These are phyloP conservation scores for Solanum hybrid DNA, from an alignment of 305 asterid species.

Conservation along the genomic window DNA sequence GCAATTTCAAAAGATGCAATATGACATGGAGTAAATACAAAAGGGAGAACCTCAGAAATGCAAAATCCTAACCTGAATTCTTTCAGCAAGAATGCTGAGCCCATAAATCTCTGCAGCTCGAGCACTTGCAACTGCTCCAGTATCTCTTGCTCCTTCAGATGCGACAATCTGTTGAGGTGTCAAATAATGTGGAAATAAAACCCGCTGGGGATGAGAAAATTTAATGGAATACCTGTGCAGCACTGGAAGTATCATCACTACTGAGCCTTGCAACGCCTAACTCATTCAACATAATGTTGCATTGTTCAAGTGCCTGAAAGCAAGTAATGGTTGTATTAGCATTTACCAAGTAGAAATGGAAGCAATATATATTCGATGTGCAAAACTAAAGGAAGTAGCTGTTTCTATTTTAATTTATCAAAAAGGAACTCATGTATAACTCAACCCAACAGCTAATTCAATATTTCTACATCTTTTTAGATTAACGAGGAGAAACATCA, in stretches of 20 bases:
- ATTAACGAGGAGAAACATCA: background rate
- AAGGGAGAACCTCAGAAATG: background rate
- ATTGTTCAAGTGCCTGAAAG: conserved; percentile 69
- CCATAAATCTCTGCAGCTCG: conserved; percentile 80
- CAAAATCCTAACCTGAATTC: conserved; percentile 46
- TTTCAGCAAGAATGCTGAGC: conserved; percentile 60
- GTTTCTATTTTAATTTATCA: background rate
- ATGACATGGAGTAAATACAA: background rate
- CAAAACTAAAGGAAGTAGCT: background rate
- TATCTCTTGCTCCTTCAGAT: conserved; percentile 45
- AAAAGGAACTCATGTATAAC: background rate
- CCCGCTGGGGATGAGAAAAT: conserved; percentile 1
- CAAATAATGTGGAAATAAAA: conserved; percentile 10
- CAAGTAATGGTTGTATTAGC: background rate
- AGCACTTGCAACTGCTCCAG: conserved; percentile 73
- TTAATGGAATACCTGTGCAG: conserved; percentile 59
- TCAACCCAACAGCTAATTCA: background rate
- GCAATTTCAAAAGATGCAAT: background rate
- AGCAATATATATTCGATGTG: background rate
- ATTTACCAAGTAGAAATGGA: background rate
- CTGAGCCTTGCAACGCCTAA: conserved; percentile 38
- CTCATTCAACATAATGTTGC: conserved; percentile 41
- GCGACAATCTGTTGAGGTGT: conserved; percentile 53
- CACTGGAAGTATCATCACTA: conserved; percentile 58
- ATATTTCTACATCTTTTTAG: background rate